Conservation (phyloP, 192 early-diverging fungal genomes). For the Coemansia sp. region DNA sequence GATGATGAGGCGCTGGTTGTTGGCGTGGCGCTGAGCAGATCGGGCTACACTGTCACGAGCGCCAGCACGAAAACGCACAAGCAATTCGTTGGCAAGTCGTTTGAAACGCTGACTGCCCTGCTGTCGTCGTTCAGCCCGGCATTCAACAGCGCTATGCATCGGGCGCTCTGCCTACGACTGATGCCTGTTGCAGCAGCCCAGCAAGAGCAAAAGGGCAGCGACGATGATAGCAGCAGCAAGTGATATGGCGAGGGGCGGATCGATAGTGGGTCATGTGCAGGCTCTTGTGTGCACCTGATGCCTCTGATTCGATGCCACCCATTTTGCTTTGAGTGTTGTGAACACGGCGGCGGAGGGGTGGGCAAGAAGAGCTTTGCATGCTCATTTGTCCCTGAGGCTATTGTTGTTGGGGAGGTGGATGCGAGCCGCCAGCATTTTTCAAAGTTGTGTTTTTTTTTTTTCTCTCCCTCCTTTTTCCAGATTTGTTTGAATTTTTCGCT, state of each 20-base stretch:
- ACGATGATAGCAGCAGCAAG: not conserved
- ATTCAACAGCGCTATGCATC: slow-evolving; percentile 36
- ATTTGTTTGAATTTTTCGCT: slow-evolving; percentile 3
- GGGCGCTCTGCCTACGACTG: slow-evolving; percentile 12
- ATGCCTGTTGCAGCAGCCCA: slow-evolving; percentile 6
- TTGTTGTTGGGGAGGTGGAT: too few species aligned
- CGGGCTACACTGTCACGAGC: slow-evolving; percentile 16
- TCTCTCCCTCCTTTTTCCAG: slow-evolving; percentile 9
- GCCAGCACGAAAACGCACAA: not conserved
- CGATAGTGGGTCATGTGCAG: too few species aligned
- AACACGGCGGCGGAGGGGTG: too few species aligned
- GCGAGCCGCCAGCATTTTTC: not conserved
- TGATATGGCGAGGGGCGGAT: not conserved
- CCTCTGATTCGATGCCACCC: too few species aligned
- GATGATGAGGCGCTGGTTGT: not conserved
- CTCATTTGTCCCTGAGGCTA: too few species aligned
- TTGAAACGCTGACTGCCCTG: slow-evolving; percentile 34
- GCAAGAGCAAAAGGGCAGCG: not conserved
- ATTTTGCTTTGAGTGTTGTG: not conserved
- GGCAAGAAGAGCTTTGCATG: too few species aligned
- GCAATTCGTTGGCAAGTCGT: not conserved
- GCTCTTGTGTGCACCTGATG: not conserved
- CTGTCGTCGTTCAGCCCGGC: slow-evolving; percentile 22
- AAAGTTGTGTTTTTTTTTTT: slow-evolving; percentile 13
- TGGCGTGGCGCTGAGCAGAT: slow-evolving; percentile 6